Base-by-base conservation (phyloP, 345 rosid species). In the Firmiana major region DNA sequence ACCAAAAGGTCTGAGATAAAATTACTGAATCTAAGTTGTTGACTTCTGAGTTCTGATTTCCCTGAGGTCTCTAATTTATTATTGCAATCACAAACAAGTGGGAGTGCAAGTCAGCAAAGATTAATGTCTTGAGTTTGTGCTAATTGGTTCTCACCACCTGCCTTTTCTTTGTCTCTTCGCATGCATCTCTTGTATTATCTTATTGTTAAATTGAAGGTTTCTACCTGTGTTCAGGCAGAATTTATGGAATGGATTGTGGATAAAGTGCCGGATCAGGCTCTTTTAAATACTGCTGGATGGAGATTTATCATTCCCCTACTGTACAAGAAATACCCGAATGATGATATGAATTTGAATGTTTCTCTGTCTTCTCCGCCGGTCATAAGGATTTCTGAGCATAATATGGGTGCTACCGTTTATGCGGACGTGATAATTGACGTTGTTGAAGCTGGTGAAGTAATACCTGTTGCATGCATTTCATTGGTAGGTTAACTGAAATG, bases 381-480 rank as follows among this genome's bases (percentile, higher is more conserved):
- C 76, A 83, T 93, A 76, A 90, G 80, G 78, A 84, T 96, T 75
- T 86, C 92, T 46, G 91, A 88, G 70, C 83, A 83, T 31, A 79
- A 84, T 64, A 84, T 96, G 11, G 97, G 87, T 83, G 98, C 97
- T 71, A 86, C 87, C n/a, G 89, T 96, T 55, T 81, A 85, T 80
- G 86, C 87, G 7, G 91, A 90, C 82, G 83, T 93, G 84, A 82
- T 91, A 80, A 91, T 93, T 74, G 84, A 93, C 81, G 97, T 96
- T 75, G 75, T 91, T 81, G 89, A 91, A 78, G 88, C 79, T 66
- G 83, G 79, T 64, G 77, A 89, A 84, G 92, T 84, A 45, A 90
- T 93, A 87, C 94, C 99, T 36, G 99, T 96, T 78, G 97, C 90
- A 31, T 93, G 98, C 89, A 91, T 96, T 85, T 90, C 97, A 54